Evolutionary conservation across 1,284 basidiomycete genomes (phyloP), one percentile per base, ranked within the genome.

Genomic region (Heterobasidion occidentale): DNA sequence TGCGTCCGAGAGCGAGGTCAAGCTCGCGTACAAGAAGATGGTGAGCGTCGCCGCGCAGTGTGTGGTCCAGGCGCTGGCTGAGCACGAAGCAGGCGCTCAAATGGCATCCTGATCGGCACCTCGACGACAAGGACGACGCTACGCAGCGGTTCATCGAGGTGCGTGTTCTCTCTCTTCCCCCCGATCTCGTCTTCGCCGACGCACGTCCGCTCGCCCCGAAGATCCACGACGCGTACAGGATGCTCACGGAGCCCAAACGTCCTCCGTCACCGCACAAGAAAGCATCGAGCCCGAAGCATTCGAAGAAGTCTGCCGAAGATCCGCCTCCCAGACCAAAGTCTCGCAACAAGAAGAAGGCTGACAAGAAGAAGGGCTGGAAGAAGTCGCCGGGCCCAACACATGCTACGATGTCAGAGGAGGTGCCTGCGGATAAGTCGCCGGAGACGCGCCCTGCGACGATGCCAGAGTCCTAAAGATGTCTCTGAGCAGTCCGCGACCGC

Each of bases 31-130:
- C 75, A 89, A 88, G 77, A 88, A 86, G 68, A 83, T 87, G 79
- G 87, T 85, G 59, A 35, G 77, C 67, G 1, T 36, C 20, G 4
- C 53, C 55, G 55, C 56, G 35, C 53, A 38, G 19, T 45, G 59
- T 60, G 36, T 59, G 55, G 56, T 56, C 9, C 56, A 55, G 53
- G 51, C 60, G 56, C 58, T 14, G 52, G 12, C 50, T 59, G 55
- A 62, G 52, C 33, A 15, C 12, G 54, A 52, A 52, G 59, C 63
- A 92, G 84, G 92, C 92, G 46, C 74, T 96, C 67, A 92, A 90
- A 78, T 91, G 88, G 84, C 94, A 96, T 72, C 93, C 93, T 45
- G 94, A 97, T 72, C 84, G 89, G 58, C 88, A 90, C 72, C 72
- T 77, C 53, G 75, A 74, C 58, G 67, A 75, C 56, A 69, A 68